Evolutionary conservation across 495 filamentous ascomycete species (phyloP).

Genomic region (Hypoxylon fragiforme): DNA sequence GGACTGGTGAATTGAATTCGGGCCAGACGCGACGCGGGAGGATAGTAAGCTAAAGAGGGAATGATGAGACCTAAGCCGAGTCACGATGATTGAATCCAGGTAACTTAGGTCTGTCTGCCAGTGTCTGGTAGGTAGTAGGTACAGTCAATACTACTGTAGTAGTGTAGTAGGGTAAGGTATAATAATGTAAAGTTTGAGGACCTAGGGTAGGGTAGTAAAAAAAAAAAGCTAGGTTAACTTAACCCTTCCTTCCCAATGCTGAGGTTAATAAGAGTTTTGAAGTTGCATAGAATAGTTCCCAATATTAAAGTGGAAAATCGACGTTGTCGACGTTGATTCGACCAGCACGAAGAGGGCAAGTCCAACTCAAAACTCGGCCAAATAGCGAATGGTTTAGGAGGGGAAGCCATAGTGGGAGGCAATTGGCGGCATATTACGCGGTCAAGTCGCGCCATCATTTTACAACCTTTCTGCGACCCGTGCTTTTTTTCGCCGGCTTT

Average conservation of each 20-base stretch:
- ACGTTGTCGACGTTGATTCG: conserved; percentile 7
- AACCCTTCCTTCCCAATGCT: too few relatives aligned
- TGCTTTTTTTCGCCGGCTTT: too few relatives aligned
- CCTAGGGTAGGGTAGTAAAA: too few relatives aligned
- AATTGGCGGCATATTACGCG: conserved; percentile 34
- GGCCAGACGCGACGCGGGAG: conserved; percentile 12
- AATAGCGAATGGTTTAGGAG: conserved; percentile 2
- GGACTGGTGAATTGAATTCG: conserved; percentile 5
- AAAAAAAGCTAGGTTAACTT: too few relatives aligned
- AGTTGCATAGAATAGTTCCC: background rate
- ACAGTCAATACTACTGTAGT: background rate
- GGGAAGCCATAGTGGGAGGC: conserved; percentile 25
- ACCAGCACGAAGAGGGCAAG: background rate
- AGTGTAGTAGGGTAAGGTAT: too few relatives aligned
- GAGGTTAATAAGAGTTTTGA: too few relatives aligned
- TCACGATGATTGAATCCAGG: background rate
- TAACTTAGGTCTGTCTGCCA: background rate
- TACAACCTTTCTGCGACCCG: background rate
- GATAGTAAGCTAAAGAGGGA: background rate
- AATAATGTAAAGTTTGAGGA: too few relatives aligned
- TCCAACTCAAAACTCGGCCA: background rate
- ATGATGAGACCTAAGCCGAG: background rate
- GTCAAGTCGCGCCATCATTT: conserved; percentile 30
- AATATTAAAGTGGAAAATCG: conserved; percentile 2
- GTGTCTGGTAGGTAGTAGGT: background rate